phyloP scores from a whole-genome alignment of 768 basidiomycete genomes.

The Rhodosporidiobolus odoratus region DNA sequence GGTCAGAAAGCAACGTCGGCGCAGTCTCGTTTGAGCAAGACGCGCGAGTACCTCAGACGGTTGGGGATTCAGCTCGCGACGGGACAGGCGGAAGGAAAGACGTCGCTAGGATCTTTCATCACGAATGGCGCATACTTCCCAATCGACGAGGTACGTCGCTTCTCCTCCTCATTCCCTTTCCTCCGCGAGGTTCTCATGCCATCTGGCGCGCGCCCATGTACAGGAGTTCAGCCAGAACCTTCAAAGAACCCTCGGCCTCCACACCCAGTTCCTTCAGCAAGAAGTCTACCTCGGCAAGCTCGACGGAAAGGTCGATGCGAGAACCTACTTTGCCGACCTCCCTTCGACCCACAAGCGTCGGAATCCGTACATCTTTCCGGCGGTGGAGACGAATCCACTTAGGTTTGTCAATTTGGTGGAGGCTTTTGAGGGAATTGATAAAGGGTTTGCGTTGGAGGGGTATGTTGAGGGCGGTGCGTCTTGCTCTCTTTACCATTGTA shows the following conservation, averaged over 20 bases:
- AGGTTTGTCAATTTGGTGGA: constrained; percentile 58
- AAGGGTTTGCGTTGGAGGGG: background rate
- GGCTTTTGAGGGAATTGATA: constrained; percentile 48
- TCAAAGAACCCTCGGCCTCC: constrained; percentile 57
- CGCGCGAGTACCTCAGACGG: constrained; percentile 57
- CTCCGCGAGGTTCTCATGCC: too few relatives aligned
- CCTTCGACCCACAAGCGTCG: constrained; percentile 64
- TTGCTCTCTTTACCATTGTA: too few relatives aligned
- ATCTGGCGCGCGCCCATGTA: too few relatives aligned
- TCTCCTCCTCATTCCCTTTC: background rate
- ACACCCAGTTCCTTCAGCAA: constrained; percentile 64
- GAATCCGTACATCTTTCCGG: constrained; percentile 69
- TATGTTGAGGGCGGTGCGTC: constrained; percentile 24
- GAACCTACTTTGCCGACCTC: constrained; percentile 83
- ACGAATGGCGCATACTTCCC: constrained; percentile 78
- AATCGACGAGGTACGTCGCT: constrained; percentile 59
- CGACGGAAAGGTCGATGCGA: constrained; percentile 48
- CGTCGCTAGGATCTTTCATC: constrained; percentile 63
- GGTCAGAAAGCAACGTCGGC: background rate
- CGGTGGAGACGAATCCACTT: constrained; percentile 52
- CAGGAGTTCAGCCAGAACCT: constrained; percentile 65
- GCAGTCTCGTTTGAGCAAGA: constrained; percentile 22
- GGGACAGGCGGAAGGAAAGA: constrained; percentile 1
- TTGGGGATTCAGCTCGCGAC: constrained; percentile 53
- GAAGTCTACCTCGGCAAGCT: constrained; percentile 38